A percentile compares a stretch with the other conserved stretches of the same genome.
These are phyloP conservation scores for Candida ortonii DNA, from an alignment of 805 yeast species.

Conservation along the genomic window DNA sequence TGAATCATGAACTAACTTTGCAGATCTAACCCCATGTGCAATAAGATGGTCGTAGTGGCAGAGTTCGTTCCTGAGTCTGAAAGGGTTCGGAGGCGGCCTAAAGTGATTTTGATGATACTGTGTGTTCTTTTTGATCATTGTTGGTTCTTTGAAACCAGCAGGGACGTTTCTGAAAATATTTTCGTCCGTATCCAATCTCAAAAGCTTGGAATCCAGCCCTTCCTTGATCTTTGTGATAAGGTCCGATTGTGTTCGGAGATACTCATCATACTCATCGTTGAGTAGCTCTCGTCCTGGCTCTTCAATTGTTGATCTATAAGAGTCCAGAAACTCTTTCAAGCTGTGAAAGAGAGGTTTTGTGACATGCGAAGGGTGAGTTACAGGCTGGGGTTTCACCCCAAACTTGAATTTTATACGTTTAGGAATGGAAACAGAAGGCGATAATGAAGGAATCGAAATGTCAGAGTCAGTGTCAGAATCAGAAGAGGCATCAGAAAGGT, in stretches of 20 bases:
- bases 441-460: constrained; percentile 16
- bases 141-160: constrained; percentile 38
- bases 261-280: constrained; percentile 56
- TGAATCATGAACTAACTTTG: constrained; percentile 66
- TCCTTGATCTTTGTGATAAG: constrained; percentile 42
- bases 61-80: constrained; percentile 32
- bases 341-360: constrained; percentile 42
- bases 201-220: constrained; percentile 44
- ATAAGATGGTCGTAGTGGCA: constrained; percentile 73
- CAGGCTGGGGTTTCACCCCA: constrained; percentile 42
- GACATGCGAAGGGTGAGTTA: constrained; percentile 61
- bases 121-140: constrained; percentile 35
- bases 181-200: constrained; percentile 44
- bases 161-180: constrained; percentile 46
- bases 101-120: constrained; percentile 28
- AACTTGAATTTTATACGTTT: constrained; percentile 33
- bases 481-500: constrained; percentile 5
- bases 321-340: constrained; percentile 45
- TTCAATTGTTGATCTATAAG: constrained; percentile 60
- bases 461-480: constrained; percentile 16
- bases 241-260: constrained; percentile 50
- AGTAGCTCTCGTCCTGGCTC: constrained; percentile 44
- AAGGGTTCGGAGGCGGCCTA: constrained; percentile 42
- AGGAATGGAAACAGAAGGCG: constrained; percentile 21
- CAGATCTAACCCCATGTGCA: constrained; percentile 69